Evolutionary conservation across 2,329 filamentous ascomycete genomes (phyloP), one percentile per base, ranked within the genome.

Genomic region (Aspergillus sp.): DNA sequence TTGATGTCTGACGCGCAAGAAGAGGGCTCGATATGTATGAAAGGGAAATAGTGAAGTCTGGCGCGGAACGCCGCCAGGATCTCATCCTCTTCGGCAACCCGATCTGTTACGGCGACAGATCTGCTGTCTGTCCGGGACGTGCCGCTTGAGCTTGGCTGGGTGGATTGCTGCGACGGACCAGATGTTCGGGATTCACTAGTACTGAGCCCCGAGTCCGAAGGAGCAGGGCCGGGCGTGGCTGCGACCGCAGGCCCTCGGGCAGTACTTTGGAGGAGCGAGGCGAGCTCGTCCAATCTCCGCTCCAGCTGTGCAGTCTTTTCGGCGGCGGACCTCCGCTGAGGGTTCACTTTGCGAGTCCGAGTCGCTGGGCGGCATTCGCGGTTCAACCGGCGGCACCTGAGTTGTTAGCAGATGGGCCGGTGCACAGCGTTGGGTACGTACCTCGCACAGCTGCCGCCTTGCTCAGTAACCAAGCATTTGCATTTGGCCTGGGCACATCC

Each of bases 401-500:
- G 3, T 13, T 25, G 19, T 51, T 28, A 17, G 49, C 41, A 5
- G 17, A 34, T 2, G 17, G 49, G 28, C n/a, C 1, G 7, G 30
- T 31, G 19, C 30, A 52, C 31, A 1, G 1, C 17, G 9, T 2
- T 11, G 22, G 19, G 25, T 34, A 47, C 45, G 6, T 46, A 51
- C 67, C 67, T 68, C 22, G 66, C 62, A 48, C 67, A 69, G 9
- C 47, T 47, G 1, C 52, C 50, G 9, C 66, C 69, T 3, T 60
- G 65, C 3, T 68, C 62, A n/a, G 71, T 69, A 48, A 76, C 71
- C 30, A 79, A 72, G 62, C 79, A 81, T 66, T 79, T 79, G 69
- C 78, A 79, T 62, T 81, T 81, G 48, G 79, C 78, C 48, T 76
- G 76, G 41, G 73, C 72, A 61, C 79, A 81, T 41, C 73, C 76